Conservation (phyloP, 1,139 yeast genomes). For the Candida tropicalis region DNA sequence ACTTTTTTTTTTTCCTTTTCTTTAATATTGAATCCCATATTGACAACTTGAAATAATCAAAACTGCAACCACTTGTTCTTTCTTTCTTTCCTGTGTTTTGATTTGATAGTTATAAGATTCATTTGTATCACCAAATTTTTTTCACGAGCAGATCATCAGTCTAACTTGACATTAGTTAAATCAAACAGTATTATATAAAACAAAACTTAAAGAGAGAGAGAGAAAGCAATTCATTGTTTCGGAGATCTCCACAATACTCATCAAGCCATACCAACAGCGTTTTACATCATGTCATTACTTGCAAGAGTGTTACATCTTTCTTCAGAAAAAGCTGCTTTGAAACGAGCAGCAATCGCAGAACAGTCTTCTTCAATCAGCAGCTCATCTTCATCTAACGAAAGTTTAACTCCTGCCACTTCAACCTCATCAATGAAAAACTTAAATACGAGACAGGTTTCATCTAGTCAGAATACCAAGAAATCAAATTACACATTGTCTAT, state of each 20-base stretch:
- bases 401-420: slow-evolving; percentile 8
- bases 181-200: no score
- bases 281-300: slow-evolving; percentile 8
- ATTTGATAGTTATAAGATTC: neutral
- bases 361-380: slow-evolving; percentile 5
- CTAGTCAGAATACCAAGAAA: slow-evolving; percentile 1
- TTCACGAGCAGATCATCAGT: no score
- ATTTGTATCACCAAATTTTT: neutral
- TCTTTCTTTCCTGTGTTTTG: neutral
- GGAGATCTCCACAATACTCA: slow-evolving; percentile 4
- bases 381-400: slow-evolving; percentile 6
- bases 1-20: no score
- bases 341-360: slow-evolving; percentile 10
- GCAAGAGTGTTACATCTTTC: slow-evolving; percentile 8
- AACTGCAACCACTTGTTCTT: no score
- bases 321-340: slow-evolving; percentile 5
- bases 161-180: no score
- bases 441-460: slow-evolving; percentile 6
- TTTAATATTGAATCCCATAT: no score
- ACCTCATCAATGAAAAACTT: slow-evolving; percentile 1
- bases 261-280: no score
- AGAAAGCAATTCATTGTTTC: neutral
- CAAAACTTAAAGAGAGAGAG: no score
- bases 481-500: slow-evolving; percentile 43
- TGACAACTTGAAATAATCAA: no score